These are phyloP conservation scores for Hylodesmum podocarpum DNA, from an alignment of 306 rosid species.

Conservation along the genomic window DNA sequence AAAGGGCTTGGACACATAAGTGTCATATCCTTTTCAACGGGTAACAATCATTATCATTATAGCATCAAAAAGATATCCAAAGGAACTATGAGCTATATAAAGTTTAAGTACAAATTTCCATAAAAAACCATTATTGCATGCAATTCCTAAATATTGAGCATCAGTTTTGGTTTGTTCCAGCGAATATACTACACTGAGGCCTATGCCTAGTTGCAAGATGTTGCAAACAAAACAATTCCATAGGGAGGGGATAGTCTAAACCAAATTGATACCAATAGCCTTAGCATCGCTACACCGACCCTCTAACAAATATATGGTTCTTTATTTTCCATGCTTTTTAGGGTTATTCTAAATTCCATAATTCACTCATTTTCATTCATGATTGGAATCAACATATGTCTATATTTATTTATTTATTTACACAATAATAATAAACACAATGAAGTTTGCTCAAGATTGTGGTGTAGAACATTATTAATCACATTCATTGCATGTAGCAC, in stretches of 20 bases:
- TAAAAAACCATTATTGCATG: background rate
- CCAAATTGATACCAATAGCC: conserved; percentile 66
- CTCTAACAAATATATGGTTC: conserved; percentile 39
- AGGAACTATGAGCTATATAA: conserved; percentile 5
- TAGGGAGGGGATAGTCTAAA: conserved; percentile 58
- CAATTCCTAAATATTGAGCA: background rate
- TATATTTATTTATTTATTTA: background rate
- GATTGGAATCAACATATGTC: background rate
- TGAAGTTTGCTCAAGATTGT: background rate
- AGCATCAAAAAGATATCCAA: conserved; percentile 17
- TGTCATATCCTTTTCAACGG: background rate
- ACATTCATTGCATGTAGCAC: background rate
- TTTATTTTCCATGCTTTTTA: conserved; percentile 30
- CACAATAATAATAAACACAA: background rate
- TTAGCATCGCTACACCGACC: conserved; percentile 57
- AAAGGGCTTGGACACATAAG: background rate
- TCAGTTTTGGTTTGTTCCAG: conserved; percentile 16
- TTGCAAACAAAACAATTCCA: conserved; percentile 34
- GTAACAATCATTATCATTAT: conserved; percentile 29
- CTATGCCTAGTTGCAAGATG: conserved; percentile 50
- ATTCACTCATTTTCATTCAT: conserved; percentile 28
- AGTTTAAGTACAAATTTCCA: background rate
- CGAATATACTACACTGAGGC: conserved; percentile 46
- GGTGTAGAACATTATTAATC: background rate
- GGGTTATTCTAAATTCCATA: conserved; percentile 38